Base-by-base conservation (phyloP, 2,329 filamentous ascomycete species). In the Epichloe amarillans region DNA sequence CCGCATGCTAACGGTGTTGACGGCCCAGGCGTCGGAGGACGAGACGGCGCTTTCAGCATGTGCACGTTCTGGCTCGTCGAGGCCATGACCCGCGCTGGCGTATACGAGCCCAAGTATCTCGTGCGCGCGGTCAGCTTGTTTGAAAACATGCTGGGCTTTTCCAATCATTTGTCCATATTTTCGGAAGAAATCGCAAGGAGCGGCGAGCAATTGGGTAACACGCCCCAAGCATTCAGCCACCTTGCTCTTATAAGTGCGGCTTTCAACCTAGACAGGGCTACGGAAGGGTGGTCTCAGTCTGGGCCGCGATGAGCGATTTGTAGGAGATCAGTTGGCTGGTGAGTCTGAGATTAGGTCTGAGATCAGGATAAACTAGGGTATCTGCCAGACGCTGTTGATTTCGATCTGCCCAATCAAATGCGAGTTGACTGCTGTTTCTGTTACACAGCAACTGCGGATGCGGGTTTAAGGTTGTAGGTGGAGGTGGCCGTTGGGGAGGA, bases 11-110 rank as follows among this genome's bases (percentile, higher is more conserved):
- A 42, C 40, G n/a, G 10, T 42, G 7, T 17, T 45, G 23, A 12
- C 26, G 10, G 14, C 10, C 15, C 56, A 84, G 83, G 84, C 33
- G 83, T 89, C 8, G 83, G 84, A 38, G 85, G 85, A 17, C 73
- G 76, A 48, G 85, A 89, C 66, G 86, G 86, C 21, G 84, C 84
- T 19, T 89, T 89, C 62, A 82, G 77, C 60, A 88, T 89, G 84
- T 88, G 84, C 61, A 89, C 84, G 0, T 89, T 89, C 63, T 89
- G 86, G 86, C 77, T 88, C 0, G 83, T 89, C 12, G 86, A 89
- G 66, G 84, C 85, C 23, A 75, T 89, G 67, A 86, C 84, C 33
- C 75, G 85, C 35, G 84, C 84, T 56, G 69, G 76, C 57, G 69
- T 73, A 46, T 83, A 84, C 62, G 80, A 86, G 56, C 70, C 71